Evolutionary conservation across 129 eudicot genomes (phyloP), one percentile per base, ranked within the genome.

Genomic region (Glebionis coronaria): DNA sequence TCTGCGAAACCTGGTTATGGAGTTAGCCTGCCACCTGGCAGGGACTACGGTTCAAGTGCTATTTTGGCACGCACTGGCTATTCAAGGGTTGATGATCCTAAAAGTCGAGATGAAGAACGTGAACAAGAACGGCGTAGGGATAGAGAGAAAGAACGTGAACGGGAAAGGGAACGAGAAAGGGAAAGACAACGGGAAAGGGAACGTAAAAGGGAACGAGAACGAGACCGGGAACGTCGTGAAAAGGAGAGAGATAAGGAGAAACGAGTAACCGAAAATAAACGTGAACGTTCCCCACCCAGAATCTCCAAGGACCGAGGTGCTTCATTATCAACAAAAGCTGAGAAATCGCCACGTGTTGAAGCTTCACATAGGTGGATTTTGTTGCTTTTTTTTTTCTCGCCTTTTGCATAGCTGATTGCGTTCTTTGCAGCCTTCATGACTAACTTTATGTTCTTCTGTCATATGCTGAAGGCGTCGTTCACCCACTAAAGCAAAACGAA

Each of bases 1-100:
- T 79, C 96, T 78, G 71, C 84, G 73, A 88, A 86, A 75, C 85
- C 98, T 74, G 97, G 97, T 63, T 93, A 93, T 75, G 97, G 99
- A 65, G 99, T 93, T 38, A 93, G 99, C 78, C 81, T 89, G 69
- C 99, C 99, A 67, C 97, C 98, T 57, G 99, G 99, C 44, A 89
- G 99, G 79, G 97, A 93, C 83, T 93, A 93, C 69, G 92, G 86
- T 66, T 66, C 84, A 18, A 87, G 93, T 11, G 94, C 83, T 57
- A 80, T 74, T 73, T 68, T 76, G 62, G 76, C 87, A 63, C 96
- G 84, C 72, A 77, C 79, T 40, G 61, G 73, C 63, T 83, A 70
- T 62, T 60, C 81, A 29, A 82, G 83, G 76, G 40, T 87, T 64
- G 91, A 90, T 76, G 95, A 86, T 38, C 82, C 66, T 21, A 87